Percentiles rank a stretch among this genome's conserved stretches.
These are phyloP conservation scores for Elsinoe arachidis DNA, from an alignment of 2,329 filamentous ascomycete species.

Conservation along the genomic window DNA sequence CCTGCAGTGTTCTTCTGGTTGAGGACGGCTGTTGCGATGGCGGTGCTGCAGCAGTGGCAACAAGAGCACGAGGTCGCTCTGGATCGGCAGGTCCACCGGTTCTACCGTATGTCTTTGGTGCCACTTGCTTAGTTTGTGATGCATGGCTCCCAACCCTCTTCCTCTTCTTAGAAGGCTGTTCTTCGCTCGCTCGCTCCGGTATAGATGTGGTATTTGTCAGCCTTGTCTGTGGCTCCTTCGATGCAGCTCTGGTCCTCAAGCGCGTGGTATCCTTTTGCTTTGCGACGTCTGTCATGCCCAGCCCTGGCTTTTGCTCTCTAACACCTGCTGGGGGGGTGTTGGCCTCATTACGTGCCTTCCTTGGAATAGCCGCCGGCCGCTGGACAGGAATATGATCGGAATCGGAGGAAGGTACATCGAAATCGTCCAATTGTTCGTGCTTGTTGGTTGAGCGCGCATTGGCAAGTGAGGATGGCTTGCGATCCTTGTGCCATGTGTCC, in stretches of 20 bases:
- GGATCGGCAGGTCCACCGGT: not conserved
- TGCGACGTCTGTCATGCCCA: no score
- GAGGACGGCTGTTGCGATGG: not conserved
- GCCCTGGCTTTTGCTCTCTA: no score
- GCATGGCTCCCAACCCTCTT: not conserved
- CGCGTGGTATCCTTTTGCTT: no score
- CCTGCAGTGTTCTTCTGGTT: conserved; percentile 15
- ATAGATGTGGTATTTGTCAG: no score
- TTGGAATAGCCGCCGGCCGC: not conserved
- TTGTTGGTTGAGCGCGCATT: not conserved
- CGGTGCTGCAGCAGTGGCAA: no score
- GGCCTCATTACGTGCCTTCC: not conserved
- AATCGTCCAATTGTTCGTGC: conserved; percentile 23
- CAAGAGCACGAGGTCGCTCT: no score
- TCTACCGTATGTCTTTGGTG: not conserved
- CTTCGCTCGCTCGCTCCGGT: no score
- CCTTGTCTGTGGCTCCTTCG: no score
- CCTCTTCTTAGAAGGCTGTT: conserved; percentile 5
- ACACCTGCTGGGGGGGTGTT: no score
- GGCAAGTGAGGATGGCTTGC: not conserved
- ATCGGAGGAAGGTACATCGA: conserved; percentile 36
- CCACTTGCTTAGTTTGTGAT: not conserved
- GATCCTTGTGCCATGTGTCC: not conserved
- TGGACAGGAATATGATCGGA: conserved; percentile 20
- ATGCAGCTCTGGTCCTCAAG: no score